phyloP scores from a whole-genome alignment of 2,329 filamentous ascomycete species.

The Xylariaceae sp. region DNA sequence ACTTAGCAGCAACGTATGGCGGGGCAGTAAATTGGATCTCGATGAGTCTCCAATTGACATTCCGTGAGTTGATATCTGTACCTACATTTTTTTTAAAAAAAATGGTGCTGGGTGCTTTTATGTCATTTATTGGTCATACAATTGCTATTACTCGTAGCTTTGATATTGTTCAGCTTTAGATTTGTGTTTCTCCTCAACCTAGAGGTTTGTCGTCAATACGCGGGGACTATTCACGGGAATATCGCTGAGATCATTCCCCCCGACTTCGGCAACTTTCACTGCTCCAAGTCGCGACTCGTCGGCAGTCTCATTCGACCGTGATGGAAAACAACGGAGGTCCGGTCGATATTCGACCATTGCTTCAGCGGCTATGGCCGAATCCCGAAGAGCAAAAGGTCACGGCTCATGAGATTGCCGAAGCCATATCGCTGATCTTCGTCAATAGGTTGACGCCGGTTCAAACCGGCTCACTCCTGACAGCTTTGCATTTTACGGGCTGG shows the following conservation, averaged over 20 bases:
- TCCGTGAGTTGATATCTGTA: no score
- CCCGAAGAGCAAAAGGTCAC: slow-evolving; percentile 48
- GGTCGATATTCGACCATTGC: slow-evolving; percentile 63
- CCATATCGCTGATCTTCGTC: slow-evolving; percentile 86
- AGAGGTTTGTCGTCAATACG: neutral
- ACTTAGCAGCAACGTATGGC: no score
- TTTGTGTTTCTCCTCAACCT: neutral
- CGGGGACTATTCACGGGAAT: neutral
- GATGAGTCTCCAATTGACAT: no score
- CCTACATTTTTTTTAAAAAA: no score
- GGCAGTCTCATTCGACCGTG: slow-evolving; percentile 16
- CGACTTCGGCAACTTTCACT: slow-evolving; percentile 4
- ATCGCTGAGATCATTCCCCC: neutral
- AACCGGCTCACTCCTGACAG: slow-evolving; percentile 79
- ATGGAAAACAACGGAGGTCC: slow-evolving; percentile 25
- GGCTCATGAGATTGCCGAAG: slow-evolving; percentile 79
- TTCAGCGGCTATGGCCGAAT: slow-evolving; percentile 66
- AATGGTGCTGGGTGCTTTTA: neutral
- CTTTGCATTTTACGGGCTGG: slow-evolving; percentile 83
- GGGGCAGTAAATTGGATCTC: no score
- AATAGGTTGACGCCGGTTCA: slow-evolving; percentile 85
- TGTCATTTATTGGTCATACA: no score
- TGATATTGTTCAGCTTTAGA: neutral
- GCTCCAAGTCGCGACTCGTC: slow-evolving; percentile 1
- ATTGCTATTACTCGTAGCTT: no score